These are phyloP conservation scores for Penicillium fuscoglaucum DNA, from an alignment of 2,329 filamentous ascomycete species.

Conservation along the genomic window DNA sequence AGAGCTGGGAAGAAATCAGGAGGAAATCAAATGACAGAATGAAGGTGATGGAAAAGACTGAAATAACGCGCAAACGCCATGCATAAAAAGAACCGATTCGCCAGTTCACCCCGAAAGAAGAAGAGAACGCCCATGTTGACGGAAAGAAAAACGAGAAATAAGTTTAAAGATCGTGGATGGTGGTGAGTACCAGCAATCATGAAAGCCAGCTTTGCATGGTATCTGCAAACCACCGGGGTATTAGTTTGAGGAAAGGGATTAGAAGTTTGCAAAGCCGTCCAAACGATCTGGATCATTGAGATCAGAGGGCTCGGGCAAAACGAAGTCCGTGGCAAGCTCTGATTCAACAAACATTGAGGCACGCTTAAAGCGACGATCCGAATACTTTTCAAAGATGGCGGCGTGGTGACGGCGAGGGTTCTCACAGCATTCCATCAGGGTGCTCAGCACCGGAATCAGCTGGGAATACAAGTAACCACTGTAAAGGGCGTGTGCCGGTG, in stretches of 20 bases:
- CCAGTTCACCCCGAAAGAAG: slow-evolving; percentile 14
- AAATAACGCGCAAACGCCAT: slow-evolving; percentile 9
- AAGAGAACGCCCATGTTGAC: slow-evolving; percentile 12
- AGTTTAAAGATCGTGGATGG: slow-evolving; percentile 15
- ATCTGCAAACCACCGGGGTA: background rate
- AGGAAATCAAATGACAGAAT: slow-evolving; percentile 11
- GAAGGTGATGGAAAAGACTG: slow-evolving; percentile 4
- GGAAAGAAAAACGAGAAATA: slow-evolving; percentile 6
- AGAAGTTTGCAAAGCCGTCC: slow-evolving; percentile 22
- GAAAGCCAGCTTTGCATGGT: background rate
- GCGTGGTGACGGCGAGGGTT: slow-evolving; percentile 76
- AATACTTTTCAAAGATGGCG: slow-evolving; percentile 90
- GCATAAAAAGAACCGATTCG: slow-evolving; percentile 13
- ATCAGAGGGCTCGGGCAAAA: slow-evolving; percentile 43
- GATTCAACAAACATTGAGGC: slow-evolving; percentile 77
- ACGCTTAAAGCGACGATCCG: slow-evolving; percentile 81
- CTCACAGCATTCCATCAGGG: slow-evolving; percentile 86
- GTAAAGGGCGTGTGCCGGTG: slow-evolving; percentile 81
- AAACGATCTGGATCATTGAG: slow-evolving; percentile 18
- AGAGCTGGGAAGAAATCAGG: slow-evolving; percentile 10
- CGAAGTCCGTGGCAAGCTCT: slow-evolving; percentile 65
- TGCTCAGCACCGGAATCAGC: slow-evolving; percentile 71
- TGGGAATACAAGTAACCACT: slow-evolving; percentile 90
- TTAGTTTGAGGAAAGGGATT: background rate
- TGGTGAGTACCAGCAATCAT: slow-evolving; percentile 10